A percentile compares a stretch with the other conserved stretches of the same genome.
Conservation (phyloP, 257 asterid genomes). For the Capsicum baccatum region DNA sequence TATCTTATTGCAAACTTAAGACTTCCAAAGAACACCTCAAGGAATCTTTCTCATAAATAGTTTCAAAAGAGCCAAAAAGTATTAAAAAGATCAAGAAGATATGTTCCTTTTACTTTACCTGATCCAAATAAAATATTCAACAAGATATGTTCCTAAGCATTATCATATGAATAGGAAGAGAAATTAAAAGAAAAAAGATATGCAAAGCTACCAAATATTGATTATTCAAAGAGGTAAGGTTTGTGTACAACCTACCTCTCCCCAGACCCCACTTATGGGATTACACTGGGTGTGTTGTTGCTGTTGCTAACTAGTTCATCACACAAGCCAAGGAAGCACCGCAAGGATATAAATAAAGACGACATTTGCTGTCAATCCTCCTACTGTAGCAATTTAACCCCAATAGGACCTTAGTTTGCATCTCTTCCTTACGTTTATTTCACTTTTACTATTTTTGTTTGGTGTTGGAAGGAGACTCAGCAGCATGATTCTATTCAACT, state of each 20-base stretch:
- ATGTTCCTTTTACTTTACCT: neutral
- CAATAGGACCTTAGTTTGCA: neutral
- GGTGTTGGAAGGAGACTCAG: constrained; percentile 22
- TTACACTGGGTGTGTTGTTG: no score
- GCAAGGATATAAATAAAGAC: constrained; percentile 11
- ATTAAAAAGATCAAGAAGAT: constrained; percentile 9
- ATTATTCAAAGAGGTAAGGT: no score
- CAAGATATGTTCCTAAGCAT: neutral
- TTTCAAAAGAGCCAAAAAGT: constrained; percentile 9
- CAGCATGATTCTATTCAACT: constrained; percentile 1
- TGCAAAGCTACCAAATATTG: neutral
- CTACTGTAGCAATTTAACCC: neutral
- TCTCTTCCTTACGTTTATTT: neutral
- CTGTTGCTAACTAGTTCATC: neutral
- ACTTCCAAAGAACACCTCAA: constrained; percentile 13
- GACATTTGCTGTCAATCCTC: neutral
- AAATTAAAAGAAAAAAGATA: neutral
- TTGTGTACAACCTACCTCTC: no score
- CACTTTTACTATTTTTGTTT: neutral
- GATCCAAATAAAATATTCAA: neutral
- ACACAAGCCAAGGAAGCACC: neutral
- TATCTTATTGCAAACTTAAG: constrained; percentile 6
- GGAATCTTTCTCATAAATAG: constrained; percentile 1
- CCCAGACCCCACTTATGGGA: no score
- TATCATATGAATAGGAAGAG: constrained; percentile 15